A percentile compares a stretch with the other conserved stretches of the same genome.
phyloP scores from a whole-genome alignment of 2,329 filamentous ascomycete species.

The Ceratocystis alfenasii region DNA sequence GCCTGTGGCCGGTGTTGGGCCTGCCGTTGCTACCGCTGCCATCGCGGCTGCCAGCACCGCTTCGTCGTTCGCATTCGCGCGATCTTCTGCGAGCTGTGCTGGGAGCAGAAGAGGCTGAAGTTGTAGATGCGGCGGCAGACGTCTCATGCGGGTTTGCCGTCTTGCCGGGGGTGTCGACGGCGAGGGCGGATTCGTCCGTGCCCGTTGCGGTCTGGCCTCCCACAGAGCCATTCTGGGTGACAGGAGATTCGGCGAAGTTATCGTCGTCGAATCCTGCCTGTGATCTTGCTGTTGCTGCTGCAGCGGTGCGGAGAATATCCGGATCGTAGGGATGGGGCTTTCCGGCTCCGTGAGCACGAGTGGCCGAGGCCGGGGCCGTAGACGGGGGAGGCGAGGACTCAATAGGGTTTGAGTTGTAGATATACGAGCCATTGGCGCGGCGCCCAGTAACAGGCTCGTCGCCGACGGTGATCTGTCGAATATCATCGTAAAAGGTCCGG shows the following conservation, averaged over 20 bases:
- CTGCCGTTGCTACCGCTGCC: conserved; percentile 3
- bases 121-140: conserved; percentile 16
- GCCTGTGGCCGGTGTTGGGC: background rate
- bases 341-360: conserved; percentile 20
- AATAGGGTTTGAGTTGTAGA: conserved; percentile 17
- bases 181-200: background rate
- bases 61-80: conserved; percentile 16
- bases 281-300: conserved; percentile 29
- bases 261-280: conserved; percentile 29
- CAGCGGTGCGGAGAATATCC: conserved; percentile 37
- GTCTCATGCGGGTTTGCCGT: conserved; percentile 9
- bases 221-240: conserved; percentile 16
- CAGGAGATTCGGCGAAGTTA: conserved; percentile 22
- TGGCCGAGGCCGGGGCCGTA: conserved; percentile 5
- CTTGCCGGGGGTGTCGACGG: background rate
- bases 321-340: conserved; percentile 30
- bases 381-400: conserved; percentile 8
- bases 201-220: background rate
- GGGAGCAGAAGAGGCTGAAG: conserved; percentile 18
- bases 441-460: conserved; percentile 66
- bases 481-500: conserved; percentile 90
- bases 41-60: conserved; percentile 18
- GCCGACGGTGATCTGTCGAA: conserved; percentile 88
- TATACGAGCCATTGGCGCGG: conserved; percentile 23
- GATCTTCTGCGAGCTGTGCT: conserved; percentile 17